Evolutionary conservation across 2,329 filamentous ascomycete genomes (phyloP).

Genomic region (Cadophora malorum): DNA sequence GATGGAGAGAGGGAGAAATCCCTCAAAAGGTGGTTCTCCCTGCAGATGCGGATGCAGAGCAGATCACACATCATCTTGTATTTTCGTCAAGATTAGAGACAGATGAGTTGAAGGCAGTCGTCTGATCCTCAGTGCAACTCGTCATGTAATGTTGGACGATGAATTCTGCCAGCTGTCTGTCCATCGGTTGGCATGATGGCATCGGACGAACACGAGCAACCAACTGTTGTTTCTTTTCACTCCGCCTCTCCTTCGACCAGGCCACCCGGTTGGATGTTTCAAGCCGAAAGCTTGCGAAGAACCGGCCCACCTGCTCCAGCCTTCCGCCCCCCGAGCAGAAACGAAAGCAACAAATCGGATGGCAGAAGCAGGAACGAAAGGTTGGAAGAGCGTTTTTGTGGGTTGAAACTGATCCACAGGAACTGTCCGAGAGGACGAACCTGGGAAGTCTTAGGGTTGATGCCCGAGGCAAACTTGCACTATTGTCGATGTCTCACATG

Average conservation of each 20-base stretch:
- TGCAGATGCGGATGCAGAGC: conserved; percentile 10
- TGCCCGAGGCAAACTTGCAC: background rate
- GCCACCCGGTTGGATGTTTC: conserved; percentile 9
- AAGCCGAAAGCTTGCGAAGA: conserved; percentile 11
- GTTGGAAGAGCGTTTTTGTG: background rate
- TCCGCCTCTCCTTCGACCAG: conserved; percentile 10
- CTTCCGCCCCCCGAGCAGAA: background rate
- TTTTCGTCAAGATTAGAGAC: background rate
- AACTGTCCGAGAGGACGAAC: background rate
- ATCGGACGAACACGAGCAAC: conserved; percentile 16
- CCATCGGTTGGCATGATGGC: background rate
- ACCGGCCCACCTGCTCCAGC: background rate
- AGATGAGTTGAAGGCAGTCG: background rate
- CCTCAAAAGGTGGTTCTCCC: conserved; percentile 15
- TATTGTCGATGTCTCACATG: background rate
- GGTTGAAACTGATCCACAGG: background rate
- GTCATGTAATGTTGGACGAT: background rate
- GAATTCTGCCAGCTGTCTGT: background rate
- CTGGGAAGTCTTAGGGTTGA: background rate
- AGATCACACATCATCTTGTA: background rate
- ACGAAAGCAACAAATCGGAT: conserved; percentile 10
- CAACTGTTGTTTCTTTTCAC: background rate
- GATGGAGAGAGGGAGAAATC: background rate
- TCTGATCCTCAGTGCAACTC: conserved; percentile 3
- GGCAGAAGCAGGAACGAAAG: conserved; percentile 9